Conservation (phyloP, 768 basidiomycete genomes). For the Phanerochaete sordida region DNA sequence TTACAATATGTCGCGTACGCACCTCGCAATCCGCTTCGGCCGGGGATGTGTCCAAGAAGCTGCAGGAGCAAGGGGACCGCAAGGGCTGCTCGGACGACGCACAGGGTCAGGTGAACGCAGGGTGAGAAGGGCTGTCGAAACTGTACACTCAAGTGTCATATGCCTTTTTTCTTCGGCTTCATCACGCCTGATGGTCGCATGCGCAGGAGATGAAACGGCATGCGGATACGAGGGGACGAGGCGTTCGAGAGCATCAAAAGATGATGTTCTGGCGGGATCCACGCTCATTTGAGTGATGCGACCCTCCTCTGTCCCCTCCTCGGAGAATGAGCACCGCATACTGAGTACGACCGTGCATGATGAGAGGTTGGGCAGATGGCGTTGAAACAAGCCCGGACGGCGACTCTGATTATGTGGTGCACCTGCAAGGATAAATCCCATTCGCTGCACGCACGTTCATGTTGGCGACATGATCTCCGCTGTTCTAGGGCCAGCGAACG, state of each 20-base stretch:
- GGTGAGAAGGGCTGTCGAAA: background rate
- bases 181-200: constrained; percentile 1
- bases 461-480: too few relatives aligned
- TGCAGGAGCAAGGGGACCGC: background rate
- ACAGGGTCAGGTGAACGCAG: background rate
- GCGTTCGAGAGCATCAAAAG: background rate
- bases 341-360: too few relatives aligned
- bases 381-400: too few relatives aligned
- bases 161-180: background rate
- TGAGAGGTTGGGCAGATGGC: too few relatives aligned
- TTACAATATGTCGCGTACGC: too few relatives aligned
- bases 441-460: too few relatives aligned
- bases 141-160: background rate
- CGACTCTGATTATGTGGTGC: too few relatives aligned
- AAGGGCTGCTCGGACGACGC: background rate
- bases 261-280: background rate
- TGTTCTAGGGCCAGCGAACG: too few relatives aligned
- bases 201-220: background rate
- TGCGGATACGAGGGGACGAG: background rate
- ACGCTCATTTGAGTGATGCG: background rate
- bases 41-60: background rate
- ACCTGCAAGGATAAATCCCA: too few relatives aligned
- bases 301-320: background rate
- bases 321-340: too few relatives aligned
- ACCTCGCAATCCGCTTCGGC: background rate